Percentiles rank a stretch among this genome's conserved stretches.
These are phyloP conservation scores for Fusarium anguioides DNA, from an alignment of 2,329 filamentous ascomycete species.

Conservation along the genomic window DNA sequence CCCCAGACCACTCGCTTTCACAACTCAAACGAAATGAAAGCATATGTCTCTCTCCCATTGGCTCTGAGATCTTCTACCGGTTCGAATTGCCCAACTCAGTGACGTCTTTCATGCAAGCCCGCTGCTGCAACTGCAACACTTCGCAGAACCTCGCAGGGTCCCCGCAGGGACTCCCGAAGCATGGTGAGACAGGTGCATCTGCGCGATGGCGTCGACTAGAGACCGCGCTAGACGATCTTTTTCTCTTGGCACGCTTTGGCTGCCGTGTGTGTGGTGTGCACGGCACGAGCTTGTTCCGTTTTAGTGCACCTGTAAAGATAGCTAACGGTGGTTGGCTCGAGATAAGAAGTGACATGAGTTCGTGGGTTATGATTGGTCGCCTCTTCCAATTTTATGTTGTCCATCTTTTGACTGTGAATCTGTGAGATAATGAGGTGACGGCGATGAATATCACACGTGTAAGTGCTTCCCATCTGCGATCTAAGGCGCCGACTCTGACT, in stretches of 20 bases:
- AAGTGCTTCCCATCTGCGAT: conserved; percentile 24
- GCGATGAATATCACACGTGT: conserved; percentile 28
- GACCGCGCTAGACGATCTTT: conserved; percentile 39
- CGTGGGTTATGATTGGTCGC: conserved; percentile 53
- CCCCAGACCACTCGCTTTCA: conserved; percentile 14
- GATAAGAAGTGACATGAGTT: conserved; percentile 53
- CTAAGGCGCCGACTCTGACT: conserved; percentile 13
- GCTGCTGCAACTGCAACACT: conserved; percentile 25
- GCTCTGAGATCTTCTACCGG: conserved; percentile 19
- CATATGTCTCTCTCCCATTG: conserved; percentile 20
- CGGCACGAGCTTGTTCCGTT: conserved; percentile 45
- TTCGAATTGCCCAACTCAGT: conserved; percentile 43
- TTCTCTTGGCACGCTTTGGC: conserved; percentile 32
- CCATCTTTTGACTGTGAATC: conserved; percentile 50
- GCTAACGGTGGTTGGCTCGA: conserved; percentile 52
- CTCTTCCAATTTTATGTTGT: conserved; percentile 55
- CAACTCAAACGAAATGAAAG: conserved; percentile 2
- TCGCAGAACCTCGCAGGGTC: conserved; percentile 36
- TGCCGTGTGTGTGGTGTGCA: conserved; percentile 34
- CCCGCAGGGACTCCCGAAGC: conserved; percentile 44
- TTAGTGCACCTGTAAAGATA: conserved; percentile 36
- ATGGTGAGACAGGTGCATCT: conserved; percentile 44
- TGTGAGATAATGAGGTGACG: conserved; percentile 43
- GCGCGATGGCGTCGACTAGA: conserved; percentile 41
- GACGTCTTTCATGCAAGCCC: conserved; percentile 42